phyloP scores from a whole-genome alignment of 2,329 filamentous ascomycete species.

The Beauveria caledonica region DNA sequence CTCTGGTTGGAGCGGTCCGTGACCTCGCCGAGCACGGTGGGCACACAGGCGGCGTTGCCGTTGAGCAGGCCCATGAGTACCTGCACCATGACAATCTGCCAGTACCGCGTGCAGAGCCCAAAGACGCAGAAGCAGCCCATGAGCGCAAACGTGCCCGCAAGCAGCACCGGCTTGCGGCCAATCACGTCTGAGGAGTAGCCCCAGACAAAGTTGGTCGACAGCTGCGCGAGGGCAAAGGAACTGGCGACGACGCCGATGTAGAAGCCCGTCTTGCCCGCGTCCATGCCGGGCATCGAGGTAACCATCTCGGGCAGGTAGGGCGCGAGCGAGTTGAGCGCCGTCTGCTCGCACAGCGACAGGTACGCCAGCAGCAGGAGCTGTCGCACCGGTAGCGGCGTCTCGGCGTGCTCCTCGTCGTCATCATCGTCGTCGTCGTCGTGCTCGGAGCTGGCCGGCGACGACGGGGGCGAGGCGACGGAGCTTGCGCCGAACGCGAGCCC shows the following conservation, averaged over 20 bases:
- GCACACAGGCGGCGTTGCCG: conserved; percentile 89
- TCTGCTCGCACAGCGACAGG: conserved; percentile 89
- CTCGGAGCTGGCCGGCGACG: conserved; percentile 18
- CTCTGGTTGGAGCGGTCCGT: conserved; percentile 95
- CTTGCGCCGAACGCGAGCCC: conserved; percentile 18
- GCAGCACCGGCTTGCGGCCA: conserved; percentile 66
- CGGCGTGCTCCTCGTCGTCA: neutral
- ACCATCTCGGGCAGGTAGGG: conserved; percentile 95
- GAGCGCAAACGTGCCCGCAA: conserved; percentile 74
- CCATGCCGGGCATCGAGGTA: conserved; percentile 72
- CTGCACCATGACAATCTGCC: conserved; percentile 81
- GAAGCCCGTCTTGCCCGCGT: conserved; percentile 61
- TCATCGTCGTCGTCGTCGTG: conserved; percentile 4
- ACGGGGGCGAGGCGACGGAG: neutral
- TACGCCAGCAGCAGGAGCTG: conserved; percentile 82
- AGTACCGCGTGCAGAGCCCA: conserved; percentile 74
- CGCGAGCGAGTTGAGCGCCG: conserved; percentile 90
- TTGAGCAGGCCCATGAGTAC: conserved; percentile 87
- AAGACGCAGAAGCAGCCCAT: conserved; percentile 76
- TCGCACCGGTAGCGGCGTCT: conserved; percentile 69
- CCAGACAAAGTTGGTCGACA: conserved; percentile 72
- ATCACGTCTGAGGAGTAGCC: conserved; percentile 53
- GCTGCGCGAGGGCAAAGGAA: conserved; percentile 84
- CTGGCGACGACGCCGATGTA: conserved; percentile 90
- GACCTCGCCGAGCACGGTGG: conserved; percentile 87